Base-by-base conservation (phyloP, 441 rosid genomes). In the Eutrema salsugineum region DNA sequence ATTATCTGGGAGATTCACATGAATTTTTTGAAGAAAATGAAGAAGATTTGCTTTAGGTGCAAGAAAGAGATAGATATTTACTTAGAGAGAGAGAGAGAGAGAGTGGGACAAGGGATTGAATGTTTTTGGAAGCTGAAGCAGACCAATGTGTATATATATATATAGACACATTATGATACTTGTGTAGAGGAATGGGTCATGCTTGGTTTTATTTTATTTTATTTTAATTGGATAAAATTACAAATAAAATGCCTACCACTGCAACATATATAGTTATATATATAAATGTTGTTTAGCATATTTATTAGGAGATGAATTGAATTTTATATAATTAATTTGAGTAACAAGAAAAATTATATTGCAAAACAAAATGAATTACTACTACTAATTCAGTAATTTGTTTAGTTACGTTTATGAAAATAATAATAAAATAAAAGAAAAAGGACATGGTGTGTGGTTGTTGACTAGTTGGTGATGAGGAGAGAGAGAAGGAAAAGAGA, bases 381-480 rank as follows among this genome's bases (percentile, higher is more conserved):
- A 17, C n/a, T n/a, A n/a, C n/a, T n/a, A n/a, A n/a, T n/a, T n/a
- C n/a, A n/a, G n/a, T n/a, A n/a, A 4, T 47, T 20, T 20, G 27
- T 20, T 48, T 4, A 10, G 35, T 9, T 3, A 38, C 0, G 47
- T 22, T 49, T 1, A 36, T 65, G 39, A 66, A 40, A 51, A 16
- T 9, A 48, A 10, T 3, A 14, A 8, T 35, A 8, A 2, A 53
- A 53, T 22, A 24, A 7, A 6, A 2, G 5, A n/a, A 53, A 40
- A 66, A 8, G 8, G 11, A 44, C 60, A 40, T 55, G 79, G 68
- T 58, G 51, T 58, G 64, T 69, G 75, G 62, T 62, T 76, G 79
- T 76, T 76, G 79, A 70, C 71, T 63, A 56, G 70, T 56, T 56
- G 75, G 61, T 60, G 77, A 71, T 57, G 63, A 70, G 73, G 61